Evolutionary conservation across 148 eudicot species (phyloP).

Genomic region (Rhododendron ovatum): DNA sequence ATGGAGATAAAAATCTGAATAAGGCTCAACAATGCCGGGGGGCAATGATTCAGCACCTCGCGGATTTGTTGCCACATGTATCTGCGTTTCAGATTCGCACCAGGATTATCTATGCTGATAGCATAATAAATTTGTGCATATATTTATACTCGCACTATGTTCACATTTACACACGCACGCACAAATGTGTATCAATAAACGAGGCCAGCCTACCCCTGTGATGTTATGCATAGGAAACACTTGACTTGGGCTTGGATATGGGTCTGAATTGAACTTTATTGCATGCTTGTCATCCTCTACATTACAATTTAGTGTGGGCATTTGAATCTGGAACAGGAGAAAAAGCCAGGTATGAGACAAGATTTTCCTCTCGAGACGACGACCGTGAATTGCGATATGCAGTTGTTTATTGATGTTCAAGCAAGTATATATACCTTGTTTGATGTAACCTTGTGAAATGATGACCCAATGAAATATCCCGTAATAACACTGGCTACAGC

Average conservation of each 20-base stretch:
- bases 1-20: slow-evolving; percentile 6
- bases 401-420: neutral
- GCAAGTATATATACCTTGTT: slow-evolving; percentile 4
- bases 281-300: neutral
- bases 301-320: neutral
- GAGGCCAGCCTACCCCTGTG: neutral
- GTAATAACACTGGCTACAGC: neutral
- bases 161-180: neutral
- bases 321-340: neutral
- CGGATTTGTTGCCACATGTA: slow-evolving; percentile 19
- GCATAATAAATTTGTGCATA: neutral
- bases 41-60: slow-evolving; percentile 18
- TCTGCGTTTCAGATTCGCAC: slow-evolving; percentile 6
- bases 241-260: neutral
- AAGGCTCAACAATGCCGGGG: slow-evolving; percentile 7
- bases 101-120: neutral
- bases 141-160: neutral
- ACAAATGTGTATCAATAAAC: neutral
- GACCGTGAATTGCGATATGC: neutral
- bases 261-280: neutral
- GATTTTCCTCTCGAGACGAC: neutral
- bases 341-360: neutral
- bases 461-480: slow-evolving; percentile 13
- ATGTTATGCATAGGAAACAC: neutral
- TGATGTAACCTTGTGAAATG: neutral